These are phyloP conservation scores for Phytopythium mirpurense DNA, from an alignment of 352 stramenopile species.

Conservation along the genomic window DNA sequence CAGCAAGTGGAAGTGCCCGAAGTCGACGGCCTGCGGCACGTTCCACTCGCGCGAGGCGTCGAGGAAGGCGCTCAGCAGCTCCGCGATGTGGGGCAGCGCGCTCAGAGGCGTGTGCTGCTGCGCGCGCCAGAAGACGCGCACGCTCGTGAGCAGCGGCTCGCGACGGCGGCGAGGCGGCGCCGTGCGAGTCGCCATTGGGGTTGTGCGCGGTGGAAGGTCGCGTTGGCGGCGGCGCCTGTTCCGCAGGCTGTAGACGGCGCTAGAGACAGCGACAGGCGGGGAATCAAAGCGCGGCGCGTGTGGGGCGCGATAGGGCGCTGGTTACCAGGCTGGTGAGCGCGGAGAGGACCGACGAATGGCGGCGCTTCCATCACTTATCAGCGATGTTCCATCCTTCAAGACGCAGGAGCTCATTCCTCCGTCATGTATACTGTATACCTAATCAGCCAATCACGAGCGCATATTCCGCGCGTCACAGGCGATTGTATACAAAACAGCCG, in stretches of 20 bases:
- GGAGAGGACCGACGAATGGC: not conserved
- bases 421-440: not conserved
- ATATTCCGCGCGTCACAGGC: not conserved
- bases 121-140: constrained; percentile 8
- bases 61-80: constrained; percentile 9
- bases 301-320: not conserved
- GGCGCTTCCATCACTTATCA: not conserved
- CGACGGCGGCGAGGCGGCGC: no score
- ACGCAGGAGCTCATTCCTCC: not conserved
- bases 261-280: not conserved
- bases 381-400: not conserved
- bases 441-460: not conserved
- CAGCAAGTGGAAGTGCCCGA: constrained; percentile 20
- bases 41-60: constrained; percentile 8
- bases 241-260: not conserved
- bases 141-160: constrained; percentile 4
- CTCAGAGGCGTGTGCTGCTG: constrained; percentile 3
- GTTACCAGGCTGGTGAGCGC: not conserved
- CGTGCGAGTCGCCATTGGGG: no score
- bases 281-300: not conserved
- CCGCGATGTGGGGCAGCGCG: constrained; percentile 7
- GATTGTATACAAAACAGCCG: not conserved
- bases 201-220: no score
- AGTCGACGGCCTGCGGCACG: constrained; percentile 23
- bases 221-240: no score